A percentile compares a stretch with the other conserved stretches of the same genome.
Evolutionary conservation across 305 asterid genomes (phyloP).

Genomic region (Rubia balearica): DNA sequence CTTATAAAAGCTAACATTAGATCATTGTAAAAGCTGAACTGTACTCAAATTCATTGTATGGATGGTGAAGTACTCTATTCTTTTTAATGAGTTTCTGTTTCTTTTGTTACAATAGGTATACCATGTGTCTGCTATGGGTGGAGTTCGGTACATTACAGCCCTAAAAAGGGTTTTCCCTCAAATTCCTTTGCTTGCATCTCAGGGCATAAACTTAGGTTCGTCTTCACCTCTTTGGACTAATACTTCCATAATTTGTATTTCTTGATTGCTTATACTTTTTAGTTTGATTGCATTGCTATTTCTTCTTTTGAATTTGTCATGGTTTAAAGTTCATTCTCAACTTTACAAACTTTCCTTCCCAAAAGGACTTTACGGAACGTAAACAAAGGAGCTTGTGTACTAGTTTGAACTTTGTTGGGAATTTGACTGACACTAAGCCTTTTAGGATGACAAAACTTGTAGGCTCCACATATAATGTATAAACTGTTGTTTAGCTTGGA

Average conservation of each 20-base stretch:
- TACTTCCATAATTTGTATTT: not conserved
- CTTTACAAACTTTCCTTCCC: too few species aligned
- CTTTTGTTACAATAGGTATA: conserved; percentile 43
- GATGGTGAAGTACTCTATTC: not conserved
- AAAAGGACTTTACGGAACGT: not conserved
- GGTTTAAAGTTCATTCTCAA: not conserved
- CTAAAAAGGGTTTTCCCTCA: conserved; percentile 65
- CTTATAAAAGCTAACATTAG: not conserved
- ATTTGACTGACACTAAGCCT: not conserved
- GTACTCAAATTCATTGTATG: not conserved
- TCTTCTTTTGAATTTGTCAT: not conserved
- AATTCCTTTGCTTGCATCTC: conserved; percentile 85
- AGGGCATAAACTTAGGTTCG: conserved; percentile 65
- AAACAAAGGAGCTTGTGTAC: not conserved
- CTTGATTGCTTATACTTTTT: not conserved
- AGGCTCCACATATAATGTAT: not conserved
- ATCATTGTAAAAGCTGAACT: not conserved
- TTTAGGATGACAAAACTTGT: not conserved
- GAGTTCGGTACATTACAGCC: conserved; percentile 56
- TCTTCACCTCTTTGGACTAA: not conserved
- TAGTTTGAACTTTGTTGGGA: not conserved
- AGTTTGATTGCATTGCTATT: not conserved
- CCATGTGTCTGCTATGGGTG: conserved; percentile 76
- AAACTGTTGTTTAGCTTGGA: not conserved
- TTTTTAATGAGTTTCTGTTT: not conserved